Conservation (phyloP, 768 basidiomycete genomes). For the Phanerochaete sordida region DNA sequence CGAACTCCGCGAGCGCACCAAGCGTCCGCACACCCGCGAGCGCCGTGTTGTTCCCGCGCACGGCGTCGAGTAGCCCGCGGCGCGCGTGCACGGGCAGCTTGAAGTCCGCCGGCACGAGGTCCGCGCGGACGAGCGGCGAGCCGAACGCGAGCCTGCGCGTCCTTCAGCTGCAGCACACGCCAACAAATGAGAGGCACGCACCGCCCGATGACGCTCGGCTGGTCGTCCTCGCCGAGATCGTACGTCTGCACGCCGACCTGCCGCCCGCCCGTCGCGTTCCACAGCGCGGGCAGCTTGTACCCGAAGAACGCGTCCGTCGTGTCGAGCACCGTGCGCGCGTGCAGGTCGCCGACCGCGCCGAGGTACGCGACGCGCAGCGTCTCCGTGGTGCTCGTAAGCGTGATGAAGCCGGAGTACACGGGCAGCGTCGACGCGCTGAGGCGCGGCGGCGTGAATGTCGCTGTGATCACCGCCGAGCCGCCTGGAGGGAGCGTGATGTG, state of each 20-base stretch:
- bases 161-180: too few species aligned
- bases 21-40: conserved; percentile 36
- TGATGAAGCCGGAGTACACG: conserved; percentile 57
- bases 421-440: conserved; percentile 43
- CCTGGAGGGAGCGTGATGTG: conserved; percentile 44
- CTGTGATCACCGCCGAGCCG: conserved; percentile 34
- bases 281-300: conserved; percentile 35
- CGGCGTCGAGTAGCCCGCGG: conserved; percentile 3
- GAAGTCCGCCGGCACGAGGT: conserved; percentile 44
- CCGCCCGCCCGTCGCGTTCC: conserved; percentile 37
- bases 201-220: conserved; percentile 30
- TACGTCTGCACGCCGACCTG: conserved; percentile 45
- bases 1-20: conserved; percentile 45
- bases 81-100: conserved; percentile 31
- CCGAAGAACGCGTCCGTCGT: conserved; percentile 45
- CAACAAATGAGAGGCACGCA: not conserved
- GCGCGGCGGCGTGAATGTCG: conserved; percentile 42
- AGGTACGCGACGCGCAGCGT: conserved; percentile 42
- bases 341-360: conserved; percentile 38
- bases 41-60: conserved; percentile 28
- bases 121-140: conserved; percentile 40
- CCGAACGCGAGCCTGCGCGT: conserved; percentile 42
- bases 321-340: conserved; percentile 48
- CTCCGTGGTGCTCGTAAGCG: conserved; percentile 29
- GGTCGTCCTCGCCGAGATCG: conserved; percentile 39